Conservation (phyloP, 1,284 basidiomycete species). For the Athelia sp. region DNA sequence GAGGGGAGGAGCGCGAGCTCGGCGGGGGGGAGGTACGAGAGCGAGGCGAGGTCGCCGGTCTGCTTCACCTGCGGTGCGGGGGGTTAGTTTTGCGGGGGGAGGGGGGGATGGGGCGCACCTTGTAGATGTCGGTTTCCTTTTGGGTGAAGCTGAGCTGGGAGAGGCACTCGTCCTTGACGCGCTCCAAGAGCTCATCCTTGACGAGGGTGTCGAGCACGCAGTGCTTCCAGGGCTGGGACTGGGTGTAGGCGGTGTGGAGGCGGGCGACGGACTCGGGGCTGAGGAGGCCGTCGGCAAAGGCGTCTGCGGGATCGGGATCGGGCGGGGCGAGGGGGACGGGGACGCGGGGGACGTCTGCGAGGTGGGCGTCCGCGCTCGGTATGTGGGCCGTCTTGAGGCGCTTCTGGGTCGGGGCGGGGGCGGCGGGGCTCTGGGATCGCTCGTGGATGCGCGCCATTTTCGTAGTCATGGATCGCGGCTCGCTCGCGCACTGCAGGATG, state of each 20-base stretch:
- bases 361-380: neutral
- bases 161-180: constrained; percentile 80
- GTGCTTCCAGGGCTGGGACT: constrained; percentile 78
- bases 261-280: constrained; percentile 48
- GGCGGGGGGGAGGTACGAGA: constrained; percentile 75
- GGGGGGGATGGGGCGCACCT: constrained; percentile 46
- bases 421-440: neutral
- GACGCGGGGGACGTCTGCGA: no score
- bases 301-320: neutral
- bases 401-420: neutral
- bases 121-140: constrained; percentile 99
- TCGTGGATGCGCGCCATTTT: neutral
- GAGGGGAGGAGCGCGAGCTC: constrained; percentile 78
- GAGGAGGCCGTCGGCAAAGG: constrained; percentile 54
- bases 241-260: constrained; percentile 52
- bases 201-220: constrained; percentile 81
- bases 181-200: constrained; percentile 74
- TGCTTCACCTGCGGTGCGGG: constrained; percentile 75
- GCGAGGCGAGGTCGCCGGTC: constrained; percentile 94
- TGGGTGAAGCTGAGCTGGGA: constrained; percentile 87
- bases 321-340: neutral
- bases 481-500: no score
- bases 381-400: neutral
- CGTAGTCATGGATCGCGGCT: no score
- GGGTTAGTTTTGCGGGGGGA: constrained; percentile 2